These are phyloP conservation scores for Ascobolus immersus DNA, from an alignment of 495 filamentous ascomycete species.

Conservation along the genomic window DNA sequence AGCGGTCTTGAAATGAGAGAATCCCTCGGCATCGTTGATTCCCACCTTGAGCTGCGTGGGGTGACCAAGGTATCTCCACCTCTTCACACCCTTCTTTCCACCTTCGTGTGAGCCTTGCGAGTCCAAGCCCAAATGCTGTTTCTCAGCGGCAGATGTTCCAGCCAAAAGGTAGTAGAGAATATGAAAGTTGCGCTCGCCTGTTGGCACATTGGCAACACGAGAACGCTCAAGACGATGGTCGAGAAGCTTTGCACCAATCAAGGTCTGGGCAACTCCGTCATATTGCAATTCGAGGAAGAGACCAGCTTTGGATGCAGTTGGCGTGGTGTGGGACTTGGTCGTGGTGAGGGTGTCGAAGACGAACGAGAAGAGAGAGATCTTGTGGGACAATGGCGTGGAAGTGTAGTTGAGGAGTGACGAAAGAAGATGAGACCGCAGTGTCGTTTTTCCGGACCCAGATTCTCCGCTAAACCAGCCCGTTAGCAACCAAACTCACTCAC, in stretches of 20 bases:
- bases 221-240: slow-evolving; percentile 82
- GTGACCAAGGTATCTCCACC: slow-evolving; percentile 91
- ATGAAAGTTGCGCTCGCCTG: slow-evolving; percentile 90
- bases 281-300: slow-evolving; percentile 92
- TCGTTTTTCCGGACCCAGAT: slow-evolving; percentile 87
- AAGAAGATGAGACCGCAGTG: slow-evolving; percentile 64
- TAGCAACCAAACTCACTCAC: slow-evolving; percentile 1
- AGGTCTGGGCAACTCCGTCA: slow-evolving; percentile 54
- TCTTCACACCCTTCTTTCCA: slow-evolving; percentile 34
- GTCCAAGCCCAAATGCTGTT: slow-evolving; percentile 67
- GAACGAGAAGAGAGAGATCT: slow-evolving; percentile 77
- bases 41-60: slow-evolving; percentile 90
- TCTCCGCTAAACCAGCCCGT: slow-evolving; percentile 39
- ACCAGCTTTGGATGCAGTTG: slow-evolving; percentile 82
- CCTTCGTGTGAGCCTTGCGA: slow-evolving; percentile 19
- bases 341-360: slow-evolving; percentile 89
- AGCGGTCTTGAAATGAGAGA: slow-evolving; percentile 92
- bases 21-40: slow-evolving; percentile 83
- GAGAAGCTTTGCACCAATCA: slow-evolving; percentile 82
- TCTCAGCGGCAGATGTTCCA: slow-evolving; percentile 75
- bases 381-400: slow-evolving; percentile 72
- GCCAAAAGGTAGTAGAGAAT: slow-evolving; percentile 83
- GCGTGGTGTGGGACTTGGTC: slow-evolving; percentile 88
- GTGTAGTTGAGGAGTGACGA: slow-evolving; percentile 64
- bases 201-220: slow-evolving; percentile 69